These are phyloP conservation scores for Salix exigua DNA, from an alignment of 345 rosid species.

Conservation along the genomic window DNA sequence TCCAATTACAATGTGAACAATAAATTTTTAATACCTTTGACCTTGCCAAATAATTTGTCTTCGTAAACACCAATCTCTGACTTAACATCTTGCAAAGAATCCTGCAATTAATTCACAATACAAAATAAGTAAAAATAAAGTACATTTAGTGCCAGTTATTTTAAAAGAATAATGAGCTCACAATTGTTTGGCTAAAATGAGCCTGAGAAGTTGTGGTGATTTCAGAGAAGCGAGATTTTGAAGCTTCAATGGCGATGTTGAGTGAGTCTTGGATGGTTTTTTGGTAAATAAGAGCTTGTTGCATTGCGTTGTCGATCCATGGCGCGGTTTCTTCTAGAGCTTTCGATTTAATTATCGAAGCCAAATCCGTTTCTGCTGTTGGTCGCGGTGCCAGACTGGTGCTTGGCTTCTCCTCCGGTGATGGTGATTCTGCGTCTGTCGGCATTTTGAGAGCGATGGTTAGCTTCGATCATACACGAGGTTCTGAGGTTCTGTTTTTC, in stretches of 20 bases:
- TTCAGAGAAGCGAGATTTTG: constrained; percentile 53
- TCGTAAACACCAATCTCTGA: constrained; percentile 59
- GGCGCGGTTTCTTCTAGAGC: constrained; percentile 45
- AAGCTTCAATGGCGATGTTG: constrained; percentile 43
- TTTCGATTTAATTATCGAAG: constrained; percentile 35
- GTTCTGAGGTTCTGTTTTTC: background rate
- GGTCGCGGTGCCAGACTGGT: constrained; percentile 3
- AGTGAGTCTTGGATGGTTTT: constrained; percentile 41
- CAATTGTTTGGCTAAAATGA: constrained; percentile 57
- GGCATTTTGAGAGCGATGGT: constrained; percentile 32
- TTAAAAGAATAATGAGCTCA: constrained; percentile 19
- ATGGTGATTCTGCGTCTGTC: constrained; percentile 40
- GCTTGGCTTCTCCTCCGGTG: constrained; percentile 33
- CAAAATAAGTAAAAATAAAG: background rate
- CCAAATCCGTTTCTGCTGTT: background rate
- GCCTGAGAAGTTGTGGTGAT: constrained; percentile 59
- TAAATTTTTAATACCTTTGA: constrained; percentile 50
- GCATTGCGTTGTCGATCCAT: constrained; percentile 70
- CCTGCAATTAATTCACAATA: constrained; percentile 32
- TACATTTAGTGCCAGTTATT: background rate
- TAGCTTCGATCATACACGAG: background rate
- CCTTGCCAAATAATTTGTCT: constrained; percentile 46
- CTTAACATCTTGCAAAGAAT: constrained; percentile 47
- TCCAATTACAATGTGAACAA: background rate
- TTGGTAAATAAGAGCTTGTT: constrained; percentile 57